Base-by-base conservation (phyloP, 225 moss, liverwort and hornwort genomes). In the Marchantia paleacea region DNA sequence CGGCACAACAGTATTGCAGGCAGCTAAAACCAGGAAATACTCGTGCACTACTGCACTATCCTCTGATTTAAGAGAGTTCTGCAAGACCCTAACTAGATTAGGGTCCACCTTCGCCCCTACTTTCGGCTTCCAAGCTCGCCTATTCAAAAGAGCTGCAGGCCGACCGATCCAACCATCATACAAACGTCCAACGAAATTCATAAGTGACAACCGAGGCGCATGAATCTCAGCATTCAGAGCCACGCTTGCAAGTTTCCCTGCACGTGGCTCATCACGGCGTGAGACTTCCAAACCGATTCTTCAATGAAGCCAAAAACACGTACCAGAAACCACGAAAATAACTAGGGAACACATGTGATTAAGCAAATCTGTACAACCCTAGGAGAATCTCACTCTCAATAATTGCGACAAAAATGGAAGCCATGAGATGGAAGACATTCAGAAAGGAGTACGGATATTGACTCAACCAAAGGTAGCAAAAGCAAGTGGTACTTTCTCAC, bases 1-100 rank as follows among this genome's bases (percentile, higher is more conserved):
- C 29, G 89, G 89, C 25, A 89, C 89, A 68, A 89, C 81, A 10
- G 89, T 89, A 63, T 89, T 89, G 77, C 89, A 89, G 24, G 85
- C 87, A 51, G 89, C 89, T 76, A 89, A 71, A 61, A 85, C 87
- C 16, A 89, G 80, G 73, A 89, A 73, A 62, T 85, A 89, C n/a
- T 89, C 89, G 48, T 85, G 87, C 53, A 87, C 81, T 25, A 72
- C 77, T 81, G 78, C 52, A 80, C 73, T 83, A 53, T 85, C 83
- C 53, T 85, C 82, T 22, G 81, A 71, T 72, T 83, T 57, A 53
- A 58, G 14, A 15, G 89, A 81, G 69, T 81, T 85, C 85, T 89
- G 89, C 61, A 89, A 67, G 31, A 80, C 81, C 75, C 83, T 78
- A 57, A 85, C 81, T 55, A 89, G 66, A 52, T 85, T 85, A n/a